phyloP scores from a whole-genome alignment of 805 yeast genomes.

The Ogataea sp. region DNA sequence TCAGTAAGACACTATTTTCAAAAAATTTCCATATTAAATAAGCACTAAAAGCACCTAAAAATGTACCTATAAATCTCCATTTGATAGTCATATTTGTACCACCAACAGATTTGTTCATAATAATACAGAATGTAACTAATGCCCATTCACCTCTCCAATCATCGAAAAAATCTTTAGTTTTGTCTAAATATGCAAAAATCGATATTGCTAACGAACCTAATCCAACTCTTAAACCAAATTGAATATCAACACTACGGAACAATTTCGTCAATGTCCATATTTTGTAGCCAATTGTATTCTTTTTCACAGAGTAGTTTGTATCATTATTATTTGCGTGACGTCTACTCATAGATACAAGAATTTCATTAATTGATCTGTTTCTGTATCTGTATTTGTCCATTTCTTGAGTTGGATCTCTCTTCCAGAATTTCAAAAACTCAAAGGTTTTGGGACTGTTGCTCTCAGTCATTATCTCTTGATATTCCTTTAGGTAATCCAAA shows the following conservation, averaged over 20 bases:
- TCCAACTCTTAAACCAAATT: slow-evolving; percentile 74
- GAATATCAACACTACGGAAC: slow-evolving; percentile 59
- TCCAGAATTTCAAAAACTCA: slow-evolving; percentile 51
- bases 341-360: slow-evolving; percentile 15
- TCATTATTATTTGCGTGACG: slow-evolving; percentile 1
- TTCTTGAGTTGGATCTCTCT: slow-evolving; percentile 2
- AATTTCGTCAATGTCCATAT: slow-evolving; percentile 44
- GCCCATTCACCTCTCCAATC: slow-evolving; percentile 84
- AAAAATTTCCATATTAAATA: slow-evolving; percentile 49
- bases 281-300: slow-evolving; percentile 15
- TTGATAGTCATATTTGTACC: slow-evolving; percentile 76
- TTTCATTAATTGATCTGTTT: slow-evolving; percentile 25
- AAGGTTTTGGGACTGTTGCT: slow-evolving; percentile 26
- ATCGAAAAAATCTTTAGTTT: slow-evolving; percentile 44
- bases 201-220: slow-evolving; percentile 65
- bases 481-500: slow-evolving; percentile 35
- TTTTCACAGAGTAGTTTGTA: not conserved
- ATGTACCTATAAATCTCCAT: slow-evolving; percentile 69
- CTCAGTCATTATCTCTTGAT: slow-evolving; percentile 12
- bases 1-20: slow-evolving; percentile 43
- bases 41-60: slow-evolving; percentile 61
- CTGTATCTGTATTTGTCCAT: not conserved
- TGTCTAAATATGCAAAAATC: slow-evolving; percentile 55
- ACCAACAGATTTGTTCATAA: slow-evolving; percentile 80
- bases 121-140: slow-evolving; percentile 68